Base-by-base conservation (phyloP, 2,329 filamentous ascomycete species). In the Beauveria asiatica region DNA sequence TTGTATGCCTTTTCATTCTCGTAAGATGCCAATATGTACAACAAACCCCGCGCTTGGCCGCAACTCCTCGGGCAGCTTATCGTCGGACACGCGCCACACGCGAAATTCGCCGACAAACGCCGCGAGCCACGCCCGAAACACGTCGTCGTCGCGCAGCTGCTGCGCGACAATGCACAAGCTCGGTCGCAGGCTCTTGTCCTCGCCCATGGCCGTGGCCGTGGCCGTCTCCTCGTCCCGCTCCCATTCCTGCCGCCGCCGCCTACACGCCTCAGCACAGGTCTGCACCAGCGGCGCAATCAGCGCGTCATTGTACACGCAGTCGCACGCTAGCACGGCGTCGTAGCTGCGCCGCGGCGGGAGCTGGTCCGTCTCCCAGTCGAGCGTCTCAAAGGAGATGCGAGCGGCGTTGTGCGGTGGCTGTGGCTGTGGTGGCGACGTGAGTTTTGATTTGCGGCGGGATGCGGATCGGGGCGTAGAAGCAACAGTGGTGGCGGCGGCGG, bases 281-380 rank as follows among this genome's bases (percentile, higher is more conserved):
- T 87, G 83, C n/a, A 94, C 89, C 53, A 97, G 83, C 0, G 92
- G 91, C 48, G 83, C 77, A 25, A 97, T 83, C 3, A 97, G 81
- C 2, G 88, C 83, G 65, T 96, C 90, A 73, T 97, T 99, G 78
- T 95, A 99, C 66, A 99, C 88, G 73, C 92, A 97, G 73, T 99
- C 94, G 69, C 91, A 96, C 4, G 92, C 91, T 41, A 97, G 71
- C 11, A 97, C 78, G 16, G 85, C 74, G 67, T 95, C 88, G 65
- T 94, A 87, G 61, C 81, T 80, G 67, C 66, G 68, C 33, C 83
- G 70, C 2, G 67, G 64, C 25, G 75, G 81, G 10, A 86, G 79
- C 51, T 75, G 81, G 62, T 84, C 80, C 0, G 80, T 78, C 70
- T 97, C 92, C 94, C 94, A 99, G 74, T 99, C 93, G 1, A 97